Conservation (phyloP, 2,329 filamentous ascomycete genomes). For the Blastomyces parvus region DNA sequence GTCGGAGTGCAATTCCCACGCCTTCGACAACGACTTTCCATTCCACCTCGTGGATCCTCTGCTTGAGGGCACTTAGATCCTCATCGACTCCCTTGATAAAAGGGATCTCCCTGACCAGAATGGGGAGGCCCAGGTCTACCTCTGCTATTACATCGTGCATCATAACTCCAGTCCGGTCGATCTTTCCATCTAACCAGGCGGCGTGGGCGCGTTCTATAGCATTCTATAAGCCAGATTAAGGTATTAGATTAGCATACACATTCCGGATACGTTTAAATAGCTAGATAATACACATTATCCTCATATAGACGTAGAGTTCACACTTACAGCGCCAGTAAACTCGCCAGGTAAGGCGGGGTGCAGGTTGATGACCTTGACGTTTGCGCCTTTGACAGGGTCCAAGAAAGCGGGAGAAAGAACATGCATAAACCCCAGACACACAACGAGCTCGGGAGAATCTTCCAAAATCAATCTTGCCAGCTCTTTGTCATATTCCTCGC, state of each 20-base stretch:
- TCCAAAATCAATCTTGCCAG: slow-evolving; percentile 58
- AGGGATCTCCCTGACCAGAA: slow-evolving; percentile 60
- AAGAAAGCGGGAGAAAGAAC: slow-evolving; percentile 64
- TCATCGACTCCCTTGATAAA: slow-evolving; percentile 53
- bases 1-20: slow-evolving; percentile 33
- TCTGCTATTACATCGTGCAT: slow-evolving; percentile 72
- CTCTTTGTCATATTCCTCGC: slow-evolving; percentile 63
- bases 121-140: slow-evolving; percentile 69
- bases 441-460: slow-evolving; percentile 61
- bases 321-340: slow-evolving; percentile 58
- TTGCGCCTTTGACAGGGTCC: slow-evolving; percentile 52
- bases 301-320: slow-evolving; percentile 3
- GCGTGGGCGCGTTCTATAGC: slow-evolving; percentile 71
- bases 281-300: neutral
- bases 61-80: slow-evolving; percentile 55
- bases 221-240: slow-evolving; percentile 23
- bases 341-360: slow-evolving; percentile 66
- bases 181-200: slow-evolving; percentile 59
- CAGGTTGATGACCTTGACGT: slow-evolving; percentile 67
- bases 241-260: neutral
- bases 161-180: slow-evolving; percentile 71
- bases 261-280: neutral
- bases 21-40: slow-evolving; percentile 72
- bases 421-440: slow-evolving; percentile 83
- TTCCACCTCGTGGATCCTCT: slow-evolving; percentile 66